Conservation (phyloP, 140 eudicot genomes). For the Ambrosia hybrid region DNA sequence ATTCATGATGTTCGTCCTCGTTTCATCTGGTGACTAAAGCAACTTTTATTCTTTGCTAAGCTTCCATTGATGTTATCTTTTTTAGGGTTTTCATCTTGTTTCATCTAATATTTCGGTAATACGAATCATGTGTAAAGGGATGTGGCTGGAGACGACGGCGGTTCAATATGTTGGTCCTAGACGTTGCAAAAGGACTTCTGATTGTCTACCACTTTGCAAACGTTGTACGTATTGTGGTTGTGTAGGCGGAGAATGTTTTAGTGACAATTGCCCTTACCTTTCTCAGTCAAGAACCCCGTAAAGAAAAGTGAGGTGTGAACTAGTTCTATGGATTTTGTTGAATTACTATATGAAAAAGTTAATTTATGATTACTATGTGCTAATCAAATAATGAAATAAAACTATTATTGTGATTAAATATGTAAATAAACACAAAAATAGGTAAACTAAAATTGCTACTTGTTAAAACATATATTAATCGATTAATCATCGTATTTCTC, state of each 20-base stretch:
- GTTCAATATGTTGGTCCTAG: not conserved
- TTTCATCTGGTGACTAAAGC: not conserved
- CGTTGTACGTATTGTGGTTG: not conserved
- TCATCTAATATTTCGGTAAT: not conserved
- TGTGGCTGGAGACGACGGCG: conserved; percentile 1
- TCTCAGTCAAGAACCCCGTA: too few relatives aligned
- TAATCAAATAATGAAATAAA: too few relatives aligned
- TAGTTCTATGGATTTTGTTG: too few relatives aligned
- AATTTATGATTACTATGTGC: too few relatives aligned
- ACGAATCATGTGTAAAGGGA: not conserved
- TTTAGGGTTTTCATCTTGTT: not conserved
- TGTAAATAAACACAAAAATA: too few relatives aligned
- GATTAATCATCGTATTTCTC: too few relatives aligned
- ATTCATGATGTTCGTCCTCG: not conserved
- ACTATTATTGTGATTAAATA: too few relatives aligned
- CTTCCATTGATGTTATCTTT: not conserved
- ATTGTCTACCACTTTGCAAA: not conserved
- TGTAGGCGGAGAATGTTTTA: not conserved
- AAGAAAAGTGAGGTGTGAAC: too few relatives aligned
- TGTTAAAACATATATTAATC: too few relatives aligned
- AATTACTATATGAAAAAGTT: too few relatives aligned
- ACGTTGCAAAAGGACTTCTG: not conserved
- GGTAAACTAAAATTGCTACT: too few relatives aligned
- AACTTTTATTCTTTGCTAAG: not conserved
- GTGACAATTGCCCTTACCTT: not conserved